Base-by-base conservation (phyloP, 1,284 basidiomycete genomes). In the Fomitopsis palustris region DNA sequence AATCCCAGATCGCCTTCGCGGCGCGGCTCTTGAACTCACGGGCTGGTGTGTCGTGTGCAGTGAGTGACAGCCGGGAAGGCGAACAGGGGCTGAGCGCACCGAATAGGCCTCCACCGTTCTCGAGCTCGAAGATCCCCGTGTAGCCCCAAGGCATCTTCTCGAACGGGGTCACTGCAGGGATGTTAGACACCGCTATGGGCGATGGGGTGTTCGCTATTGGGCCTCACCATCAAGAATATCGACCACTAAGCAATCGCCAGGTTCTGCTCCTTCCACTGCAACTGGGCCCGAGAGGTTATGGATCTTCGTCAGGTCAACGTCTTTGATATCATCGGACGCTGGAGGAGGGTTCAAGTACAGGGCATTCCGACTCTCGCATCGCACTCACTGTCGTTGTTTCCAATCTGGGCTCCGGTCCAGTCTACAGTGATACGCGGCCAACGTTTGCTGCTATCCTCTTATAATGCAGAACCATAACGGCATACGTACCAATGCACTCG, bases 111-210 rank as follows among this genome's bases (percentile, higher is more conserved):
- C 89, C 88, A 1, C 88, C 88, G 63, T 90, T 88, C 58, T 84
- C 79, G 8, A 88, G 77, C 66, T 90, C 88, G 66, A 90, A 90
- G 57, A 90, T 87, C 27, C 88, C 87, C 0, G 87, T 89, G 69
- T 90, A 92, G 0, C 90, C 90, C 90, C 90, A 93, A 0, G 88
- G 88, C 85, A 88, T 87, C 68, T 89, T 80, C 23, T 88, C 85
- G 67, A 90, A 91, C 2, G 89, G 86, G 19, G 74, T 77, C 33
- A 93, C 86, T 86, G 62, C 51, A 19, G 6, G 37, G 43, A 27
- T 4, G 27, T 33, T 39, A 33, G 39, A 38, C 3, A 25, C 47
- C 29, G 21, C 31, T 6, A n/a, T 29, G 14, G 5, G 23, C 17
- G 25, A 31, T 54, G 37, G 53, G 27, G 38, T 42, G 2, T 2